Conservation (phyloP, 2,329 filamentous ascomycete species). For the Penicillium sp. region DNA sequence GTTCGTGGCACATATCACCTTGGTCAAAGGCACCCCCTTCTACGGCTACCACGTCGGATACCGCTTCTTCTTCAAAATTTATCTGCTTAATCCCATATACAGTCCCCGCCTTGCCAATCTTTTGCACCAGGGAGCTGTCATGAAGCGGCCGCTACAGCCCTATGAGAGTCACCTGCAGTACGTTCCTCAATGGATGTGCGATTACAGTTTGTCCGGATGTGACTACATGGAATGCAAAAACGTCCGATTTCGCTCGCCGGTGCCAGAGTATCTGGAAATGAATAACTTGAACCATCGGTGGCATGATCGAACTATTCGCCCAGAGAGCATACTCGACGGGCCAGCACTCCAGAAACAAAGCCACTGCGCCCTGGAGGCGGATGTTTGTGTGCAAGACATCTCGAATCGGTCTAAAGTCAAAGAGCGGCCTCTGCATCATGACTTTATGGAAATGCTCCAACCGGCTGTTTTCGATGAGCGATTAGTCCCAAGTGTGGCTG, state of each 20-base stretch:
- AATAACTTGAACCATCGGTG: conserved; percentile 69
- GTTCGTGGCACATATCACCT: conserved; percentile 86
- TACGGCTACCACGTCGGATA: conserved; percentile 96
- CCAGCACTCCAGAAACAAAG: conserved; percentile 73
- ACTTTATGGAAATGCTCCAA: conserved; percentile 75
- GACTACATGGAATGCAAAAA: conserved; percentile 77
- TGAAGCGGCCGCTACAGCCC: conserved; percentile 83
- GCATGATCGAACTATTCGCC: conserved; percentile 75
- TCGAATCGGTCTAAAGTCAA: conserved; percentile 77
- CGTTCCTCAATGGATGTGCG: conserved; percentile 94
- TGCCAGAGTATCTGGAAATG: conserved; percentile 72
- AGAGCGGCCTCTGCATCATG: conserved; percentile 80
- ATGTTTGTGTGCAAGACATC: conserved; percentile 87
- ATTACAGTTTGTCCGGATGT: conserved; percentile 97
- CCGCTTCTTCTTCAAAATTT: conserved; percentile 89
- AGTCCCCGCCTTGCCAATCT: conserved; percentile 89
- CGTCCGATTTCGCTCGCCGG: conserved; percentile 72
- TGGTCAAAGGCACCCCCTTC: conserved; percentile 92
- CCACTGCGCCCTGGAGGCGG: conserved; percentile 86
- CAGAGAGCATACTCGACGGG: conserved; percentile 64
- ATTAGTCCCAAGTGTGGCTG: conserved; percentile 90
- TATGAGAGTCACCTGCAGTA: conserved; percentile 95
- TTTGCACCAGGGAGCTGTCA: conserved; percentile 82
- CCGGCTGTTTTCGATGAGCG: conserved; percentile 72
- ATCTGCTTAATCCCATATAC: conserved; percentile 83